These are phyloP conservation scores for Leccinum ochraceum DNA, from an alignment of 768 basidiomycete genomes.

Conservation along the genomic window DNA sequence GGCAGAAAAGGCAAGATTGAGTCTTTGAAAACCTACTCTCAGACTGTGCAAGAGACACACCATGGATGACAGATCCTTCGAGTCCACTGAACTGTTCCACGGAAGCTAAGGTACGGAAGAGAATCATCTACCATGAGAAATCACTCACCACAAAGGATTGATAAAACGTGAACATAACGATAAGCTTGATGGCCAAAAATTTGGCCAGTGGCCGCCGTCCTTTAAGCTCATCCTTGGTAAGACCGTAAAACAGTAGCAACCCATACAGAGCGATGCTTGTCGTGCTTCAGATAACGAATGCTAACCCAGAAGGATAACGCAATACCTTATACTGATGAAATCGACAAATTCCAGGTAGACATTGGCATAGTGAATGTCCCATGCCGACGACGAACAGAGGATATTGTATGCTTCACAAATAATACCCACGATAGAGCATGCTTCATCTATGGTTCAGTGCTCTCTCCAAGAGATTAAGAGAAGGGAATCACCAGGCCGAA, in stretches of 20 bases:
- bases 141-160: constrained; percentile 70
- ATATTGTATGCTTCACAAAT: constrained; percentile 69
- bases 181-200: constrained; percentile 84
- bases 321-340: constrained; percentile 79
- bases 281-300: not conserved
- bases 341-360: constrained; percentile 74
- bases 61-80: constrained; percentile 67
- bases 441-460: constrained; percentile 15
- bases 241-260: constrained; percentile 77
- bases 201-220: constrained; percentile 80
- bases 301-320: not conserved
- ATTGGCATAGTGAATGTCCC: constrained; percentile 58
- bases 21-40: not conserved
- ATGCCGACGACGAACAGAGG: constrained; percentile 66
- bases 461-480: not conserved
- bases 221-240: constrained; percentile 77
- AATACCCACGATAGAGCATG: constrained; percentile 68
- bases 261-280: constrained; percentile 82
- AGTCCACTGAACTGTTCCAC: constrained; percentile 59
- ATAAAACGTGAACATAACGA: constrained; percentile 89
- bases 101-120: not conserved
- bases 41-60: constrained; percentile 33
- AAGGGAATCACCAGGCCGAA: constrained; percentile 50
- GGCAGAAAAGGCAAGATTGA: not conserved
- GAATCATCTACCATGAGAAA: not conserved